Conservation (phyloP, 73 alveolate genomes). For the Paramecium pentaurelia region DNA sequence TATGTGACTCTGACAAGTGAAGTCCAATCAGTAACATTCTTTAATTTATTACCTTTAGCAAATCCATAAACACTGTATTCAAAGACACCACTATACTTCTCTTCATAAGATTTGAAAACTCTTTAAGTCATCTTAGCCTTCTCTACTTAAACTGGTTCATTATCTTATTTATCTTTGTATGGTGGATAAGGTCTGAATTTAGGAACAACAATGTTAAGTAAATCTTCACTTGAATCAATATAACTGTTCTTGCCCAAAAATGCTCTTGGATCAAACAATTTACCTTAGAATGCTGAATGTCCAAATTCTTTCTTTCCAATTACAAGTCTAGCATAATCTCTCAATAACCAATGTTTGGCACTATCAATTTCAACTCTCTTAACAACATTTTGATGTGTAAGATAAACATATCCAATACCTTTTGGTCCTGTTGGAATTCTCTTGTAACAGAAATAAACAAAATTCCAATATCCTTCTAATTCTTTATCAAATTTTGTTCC, state of each 20-base stretch:
- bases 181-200: slow-evolving; percentile 42
- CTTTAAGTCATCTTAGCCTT: neutral
- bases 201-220: neutral
- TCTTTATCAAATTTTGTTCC: slow-evolving; percentile 5
- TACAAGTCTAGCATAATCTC: slow-evolving; percentile 37
- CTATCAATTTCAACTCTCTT: slow-evolving; percentile 40
- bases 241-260: neutral
- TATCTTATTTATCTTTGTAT: slow-evolving; percentile 41
- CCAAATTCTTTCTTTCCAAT: slow-evolving; percentile 34
- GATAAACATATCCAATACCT: slow-evolving; percentile 32
- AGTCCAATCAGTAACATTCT: neutral
- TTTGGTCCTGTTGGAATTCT: slow-evolving; percentile 12
- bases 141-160: slow-evolving; percentile 25
- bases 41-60: neutral
- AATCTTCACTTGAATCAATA: slow-evolving; percentile 7
- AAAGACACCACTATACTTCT: slow-evolving; percentile 43
- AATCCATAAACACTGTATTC: slow-evolving; percentile 55
- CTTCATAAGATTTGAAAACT: slow-evolving; percentile 13
- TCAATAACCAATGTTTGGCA: slow-evolving; percentile 41
- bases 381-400: slow-evolving; percentile 1
- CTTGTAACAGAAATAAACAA: slow-evolving; percentile 26
- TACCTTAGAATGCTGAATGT: slow-evolving; percentile 31
- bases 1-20: slow-evolving; percentile 27
- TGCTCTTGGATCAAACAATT: slow-evolving; percentile 37
- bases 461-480: slow-evolving; percentile 51